phyloP scores from a whole-genome alignment of 768 basidiomycete genomes.

The Chalciporus pseudorubinellus region DNA sequence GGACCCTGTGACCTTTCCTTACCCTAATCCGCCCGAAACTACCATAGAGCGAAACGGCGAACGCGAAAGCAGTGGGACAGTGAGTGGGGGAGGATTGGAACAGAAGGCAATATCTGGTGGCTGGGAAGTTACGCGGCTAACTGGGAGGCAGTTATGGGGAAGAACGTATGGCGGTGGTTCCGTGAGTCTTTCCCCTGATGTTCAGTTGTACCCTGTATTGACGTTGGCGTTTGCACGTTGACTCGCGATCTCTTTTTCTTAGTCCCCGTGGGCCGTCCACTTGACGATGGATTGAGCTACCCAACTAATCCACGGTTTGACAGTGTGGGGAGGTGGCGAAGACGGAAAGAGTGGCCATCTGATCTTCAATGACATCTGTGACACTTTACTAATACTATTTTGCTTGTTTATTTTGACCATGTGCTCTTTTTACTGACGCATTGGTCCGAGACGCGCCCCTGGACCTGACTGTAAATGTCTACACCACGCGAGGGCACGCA shows the following conservation, averaged over 20 bases:
- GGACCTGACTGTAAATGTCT: background rate
- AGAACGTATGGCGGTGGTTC: conserved; percentile 66
- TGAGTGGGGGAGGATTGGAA: conserved; percentile 76
- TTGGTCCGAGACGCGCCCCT: background rate
- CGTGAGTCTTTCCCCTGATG: conserved; percentile 48
- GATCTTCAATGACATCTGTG: conserved; percentile 51
- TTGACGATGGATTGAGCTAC: conserved; percentile 60
- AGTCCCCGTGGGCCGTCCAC: conserved; percentile 52
- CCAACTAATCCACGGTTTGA: conserved; percentile 75
- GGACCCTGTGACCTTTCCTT: background rate
- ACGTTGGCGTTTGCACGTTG: background rate
- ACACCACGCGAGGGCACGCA: background rate
- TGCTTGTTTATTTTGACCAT: background rate
- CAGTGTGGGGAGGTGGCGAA: conserved; percentile 60
- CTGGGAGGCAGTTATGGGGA: conserved; percentile 87
- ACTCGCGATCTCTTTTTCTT: conserved; percentile 8
- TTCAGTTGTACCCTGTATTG: background rate
- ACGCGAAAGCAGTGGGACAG: conserved; percentile 58
- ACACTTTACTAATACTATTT: background rate
- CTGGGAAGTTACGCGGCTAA: conserved; percentile 56
- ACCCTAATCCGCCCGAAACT: background rate
- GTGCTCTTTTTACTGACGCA: background rate
- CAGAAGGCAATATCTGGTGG: conserved; percentile 89
- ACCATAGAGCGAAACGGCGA: conserved; percentile 47
- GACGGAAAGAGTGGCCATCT: conserved; percentile 68